A percentile compares a stretch with the other conserved stretches of the same genome.
Conservation (phyloP, 352 stramenopile species). For the Phytophthora ohioensis region DNA sequence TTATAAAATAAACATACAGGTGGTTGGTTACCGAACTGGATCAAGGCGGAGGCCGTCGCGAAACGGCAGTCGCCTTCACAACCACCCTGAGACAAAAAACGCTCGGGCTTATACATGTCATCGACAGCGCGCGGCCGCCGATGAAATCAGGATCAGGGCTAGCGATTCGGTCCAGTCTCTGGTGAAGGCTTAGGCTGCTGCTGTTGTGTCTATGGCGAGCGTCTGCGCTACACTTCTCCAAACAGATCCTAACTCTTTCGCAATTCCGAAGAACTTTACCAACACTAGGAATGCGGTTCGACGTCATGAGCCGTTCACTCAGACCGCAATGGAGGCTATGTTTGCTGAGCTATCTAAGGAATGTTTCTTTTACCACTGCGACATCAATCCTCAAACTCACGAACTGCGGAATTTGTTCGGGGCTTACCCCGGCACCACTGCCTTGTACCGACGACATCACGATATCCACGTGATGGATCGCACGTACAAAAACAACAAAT, state of each 20-base stretch:
- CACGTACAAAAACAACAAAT: background rate
- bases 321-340: slow-evolving; percentile 10
- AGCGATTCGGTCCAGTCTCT: slow-evolving; percentile 3
- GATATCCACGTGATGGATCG: slow-evolving; percentile 1
- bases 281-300: slow-evolving; percentile 17
- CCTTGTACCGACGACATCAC: slow-evolving; percentile 8
- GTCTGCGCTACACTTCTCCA: slow-evolving; percentile 13
- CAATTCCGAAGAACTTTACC: slow-evolving; percentile 21
- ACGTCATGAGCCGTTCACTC: slow-evolving; percentile 1
- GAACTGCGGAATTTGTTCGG: slow-evolving; percentile 20
- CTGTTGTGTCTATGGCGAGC: slow-evolving; percentile 22
- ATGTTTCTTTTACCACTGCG: slow-evolving; percentile 15
- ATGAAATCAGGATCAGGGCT: background rate
- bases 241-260: slow-evolving; percentile 6
- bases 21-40: too few species aligned
- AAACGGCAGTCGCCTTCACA: too few species aligned
- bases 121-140: too few species aligned
- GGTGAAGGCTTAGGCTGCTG: slow-evolving; percentile 18
- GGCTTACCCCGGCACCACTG: background rate
- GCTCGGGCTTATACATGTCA: too few species aligned
- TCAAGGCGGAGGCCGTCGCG: too few species aligned
- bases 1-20: too few species aligned
- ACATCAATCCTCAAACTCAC: slow-evolving; percentile 9
- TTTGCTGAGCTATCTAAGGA: background rate
- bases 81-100: too few species aligned